These are phyloP conservation scores for Daldinia eschscholtzii DNA, from an alignment of 2,329 filamentous ascomycete species.

Conservation along the genomic window DNA sequence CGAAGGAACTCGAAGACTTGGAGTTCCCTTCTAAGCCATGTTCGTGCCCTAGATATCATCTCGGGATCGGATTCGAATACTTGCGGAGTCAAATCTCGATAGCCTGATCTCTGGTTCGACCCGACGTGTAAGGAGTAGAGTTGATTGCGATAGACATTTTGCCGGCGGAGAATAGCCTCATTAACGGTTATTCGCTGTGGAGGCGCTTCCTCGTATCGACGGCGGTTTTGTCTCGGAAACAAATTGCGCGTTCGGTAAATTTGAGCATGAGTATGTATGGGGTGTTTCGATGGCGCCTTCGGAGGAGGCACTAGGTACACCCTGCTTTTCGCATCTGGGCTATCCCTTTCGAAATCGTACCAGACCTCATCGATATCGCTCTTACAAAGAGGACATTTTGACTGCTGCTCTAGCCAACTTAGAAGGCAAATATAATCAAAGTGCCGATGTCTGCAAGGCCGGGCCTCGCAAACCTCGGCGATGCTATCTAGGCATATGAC, in stretches of 20 bases:
- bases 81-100: conserved; percentile 77
- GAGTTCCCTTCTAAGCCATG: conserved; percentile 86
- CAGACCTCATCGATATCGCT: conserved; percentile 68
- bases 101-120: conserved; percentile 81
- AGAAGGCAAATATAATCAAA: conserved; percentile 90
- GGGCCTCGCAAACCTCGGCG: conserved; percentile 76
- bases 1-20: conserved; percentile 83
- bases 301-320: conserved; percentile 65
- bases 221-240: conserved; percentile 30
- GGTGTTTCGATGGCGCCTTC: conserved; percentile 30
- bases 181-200: conserved; percentile 48
- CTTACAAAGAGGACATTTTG: conserved; percentile 85
- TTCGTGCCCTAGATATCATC: conserved; percentile 80
- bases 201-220: conserved; percentile 30
- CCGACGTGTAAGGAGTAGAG: conserved; percentile 87
- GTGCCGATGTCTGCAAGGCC: conserved; percentile 81
- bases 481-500: conserved; percentile 88
- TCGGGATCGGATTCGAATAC: conserved; percentile 73
- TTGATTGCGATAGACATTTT: conserved; percentile 77
- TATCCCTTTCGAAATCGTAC: conserved; percentile 69
- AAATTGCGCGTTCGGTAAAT: conserved; percentile 9
- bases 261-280: conserved; percentile 19
- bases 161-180: conserved; percentile 68
- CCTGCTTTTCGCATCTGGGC: conserved; percentile 64
- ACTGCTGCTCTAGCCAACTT: conserved; percentile 81